Base-by-base conservation (phyloP, 805 yeast genomes). In the Yarrowia deformans region DNA sequence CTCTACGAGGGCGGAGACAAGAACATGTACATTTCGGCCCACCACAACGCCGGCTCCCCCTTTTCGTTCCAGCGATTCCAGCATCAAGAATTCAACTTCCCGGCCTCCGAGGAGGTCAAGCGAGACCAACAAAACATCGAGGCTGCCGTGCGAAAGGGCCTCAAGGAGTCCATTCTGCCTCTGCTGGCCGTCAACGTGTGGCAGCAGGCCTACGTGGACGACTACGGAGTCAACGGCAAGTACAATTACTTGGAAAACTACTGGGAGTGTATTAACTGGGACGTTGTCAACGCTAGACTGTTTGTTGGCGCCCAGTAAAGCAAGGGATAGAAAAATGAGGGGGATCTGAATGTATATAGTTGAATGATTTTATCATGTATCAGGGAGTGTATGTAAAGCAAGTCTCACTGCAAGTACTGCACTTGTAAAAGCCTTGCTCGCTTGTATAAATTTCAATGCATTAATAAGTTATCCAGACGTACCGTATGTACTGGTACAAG, bases 1-100 rank as follows among this genome's bases (percentile, higher is more conserved):
- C 81, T 95, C 19, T 88, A 93, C 29, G 96, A 94, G 70, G 78
- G 82, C 77, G 77, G 77, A 10, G 72, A 72, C 67, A 79, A 81
- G 72, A 69, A 83, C 40, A 82, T 95, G 74, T 88, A 86, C 66
- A 81, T 95, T 9, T 79, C 91, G 69, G 90, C 92, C 79, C 89
- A 97, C n/a, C 92, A 92, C 79, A 92, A 91, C 75, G 88, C 93
- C 7, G 98, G 98, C 6, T 84, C 91, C 8, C 97, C 97, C 39
- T 88, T 88, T 73, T 85, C 88, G 60, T 77, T 82, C 83, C 75
- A 76, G 46, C 76, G 82, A 46, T 86, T 88, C 75, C 97, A 91
- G 80, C 77, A 84, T 7, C 77, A 89, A 48, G 97, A 93, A 78
- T 81, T 94, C 74, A 92, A 90, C 77, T 89, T 90, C 14, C 88